These are phyloP conservation scores for Ciborinia camelliae DNA, from an alignment of 2,329 filamentous ascomycete species.

Conservation along the genomic window DNA sequence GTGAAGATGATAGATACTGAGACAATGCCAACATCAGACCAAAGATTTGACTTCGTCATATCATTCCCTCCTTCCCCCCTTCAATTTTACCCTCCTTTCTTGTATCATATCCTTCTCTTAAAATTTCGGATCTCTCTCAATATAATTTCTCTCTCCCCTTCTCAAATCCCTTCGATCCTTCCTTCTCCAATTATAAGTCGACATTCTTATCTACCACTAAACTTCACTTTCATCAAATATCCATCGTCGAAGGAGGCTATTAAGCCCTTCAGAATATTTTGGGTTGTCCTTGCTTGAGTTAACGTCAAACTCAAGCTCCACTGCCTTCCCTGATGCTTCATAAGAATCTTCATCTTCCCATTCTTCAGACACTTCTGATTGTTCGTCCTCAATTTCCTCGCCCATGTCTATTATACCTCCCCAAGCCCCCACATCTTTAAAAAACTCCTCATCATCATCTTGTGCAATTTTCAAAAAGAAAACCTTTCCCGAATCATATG, in stretches of 20 bases:
- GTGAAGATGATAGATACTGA: no score
- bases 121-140: neutral
- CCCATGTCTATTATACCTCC: neutral
- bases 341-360: neutral
- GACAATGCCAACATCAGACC: neutral
- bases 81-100: neutral
- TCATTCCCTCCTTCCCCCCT: neutral
- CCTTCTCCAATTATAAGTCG: no score
- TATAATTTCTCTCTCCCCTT: neutral
- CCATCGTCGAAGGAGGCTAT: no score
- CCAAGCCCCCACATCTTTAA: neutral
- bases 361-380: neutral
- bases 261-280: no score
- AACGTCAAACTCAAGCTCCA: neutral
- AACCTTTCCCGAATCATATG: neutral
- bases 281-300: neutral
- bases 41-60: neutral
- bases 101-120: neutral
- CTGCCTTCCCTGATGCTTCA: neutral
- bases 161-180: neutral
- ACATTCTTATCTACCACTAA: no score
- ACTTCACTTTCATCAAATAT: no score
- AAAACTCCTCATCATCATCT: neutral
- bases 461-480: neutral
- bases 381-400: neutral